phyloP scores from a whole-genome alignment of 257 asterid genomes.

The Penstemon newberryi region DNA sequence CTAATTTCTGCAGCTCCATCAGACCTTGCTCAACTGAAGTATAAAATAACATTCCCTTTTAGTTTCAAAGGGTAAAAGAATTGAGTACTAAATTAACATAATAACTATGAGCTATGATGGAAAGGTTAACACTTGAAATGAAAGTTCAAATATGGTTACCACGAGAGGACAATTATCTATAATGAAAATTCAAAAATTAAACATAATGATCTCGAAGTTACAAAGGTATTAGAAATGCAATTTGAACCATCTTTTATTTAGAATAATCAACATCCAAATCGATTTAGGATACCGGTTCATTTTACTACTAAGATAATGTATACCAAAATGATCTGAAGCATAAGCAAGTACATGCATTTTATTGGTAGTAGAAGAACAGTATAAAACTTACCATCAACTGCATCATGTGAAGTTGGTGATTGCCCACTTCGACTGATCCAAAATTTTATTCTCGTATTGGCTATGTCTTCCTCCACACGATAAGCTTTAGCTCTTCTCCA shows the following conservation, averaged over 20 bases:
- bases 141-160: background rate
- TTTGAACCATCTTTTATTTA: background rate
- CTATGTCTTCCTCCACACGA: constrained; percentile 79
- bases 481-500: constrained; percentile 93
- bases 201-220: background rate
- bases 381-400: constrained; percentile 67
- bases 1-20: constrained; percentile 78
- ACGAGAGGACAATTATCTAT: background rate
- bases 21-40: constrained; percentile 81
- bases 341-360: background rate
- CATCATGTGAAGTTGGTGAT: constrained; percentile 86
- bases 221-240: constrained; percentile 1
- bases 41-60: constrained; percentile 16
- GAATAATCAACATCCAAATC: constrained; percentile 9
- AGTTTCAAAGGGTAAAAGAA: constrained; percentile 1
- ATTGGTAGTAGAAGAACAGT: constrained; percentile 2
- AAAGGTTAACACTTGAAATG: too few species aligned
- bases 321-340: background rate
- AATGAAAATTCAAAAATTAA: background rate
- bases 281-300: too few species aligned
- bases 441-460: constrained; percentile 66
- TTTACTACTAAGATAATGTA: background rate
- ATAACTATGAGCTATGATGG: too few species aligned
- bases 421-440: constrained; percentile 90
- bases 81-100: constrained; percentile 5